phyloP scores from a whole-genome alignment of 306 rosid species.

The Cucurbita pepo region DNA sequence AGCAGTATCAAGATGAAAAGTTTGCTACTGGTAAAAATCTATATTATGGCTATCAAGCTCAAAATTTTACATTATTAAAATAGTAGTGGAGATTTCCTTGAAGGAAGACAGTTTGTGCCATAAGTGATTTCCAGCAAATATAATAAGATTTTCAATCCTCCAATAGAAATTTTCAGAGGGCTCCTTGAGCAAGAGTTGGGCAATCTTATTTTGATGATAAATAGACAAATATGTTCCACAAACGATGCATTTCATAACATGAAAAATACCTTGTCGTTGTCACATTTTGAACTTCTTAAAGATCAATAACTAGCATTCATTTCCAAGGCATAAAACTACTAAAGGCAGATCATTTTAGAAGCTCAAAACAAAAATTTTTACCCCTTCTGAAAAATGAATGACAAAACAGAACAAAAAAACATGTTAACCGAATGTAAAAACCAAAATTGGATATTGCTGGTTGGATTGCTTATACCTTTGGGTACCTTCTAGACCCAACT shows the following conservation, averaged over 20 bases:
- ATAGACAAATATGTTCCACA: neutral
- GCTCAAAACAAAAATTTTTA: neutral
- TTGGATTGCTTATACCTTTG: slow-evolving; percentile 42
- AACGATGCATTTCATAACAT: neutral
- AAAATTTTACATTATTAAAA: too few relatives aligned
- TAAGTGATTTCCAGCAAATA: neutral
- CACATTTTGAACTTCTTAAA: neutral
- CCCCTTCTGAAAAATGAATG: neutral
- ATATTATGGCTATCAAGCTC: too few relatives aligned
- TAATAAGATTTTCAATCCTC: neutral
- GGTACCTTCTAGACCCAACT: slow-evolving; percentile 72
- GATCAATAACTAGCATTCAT: neutral
- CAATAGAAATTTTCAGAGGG: neutral
- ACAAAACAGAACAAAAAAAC: neutral
- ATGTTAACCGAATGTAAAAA: neutral
- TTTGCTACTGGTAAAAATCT: too few relatives aligned
- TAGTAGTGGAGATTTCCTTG: neutral
- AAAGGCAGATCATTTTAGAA: neutral
- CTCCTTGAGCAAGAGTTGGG: neutral
- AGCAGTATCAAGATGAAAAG: neutral
- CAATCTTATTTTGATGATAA: neutral
- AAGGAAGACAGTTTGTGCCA: neutral
- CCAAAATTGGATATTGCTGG: neutral
- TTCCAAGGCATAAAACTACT: neutral
- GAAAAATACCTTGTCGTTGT: neutral